Percentiles rank a stretch among this genome's conserved stretches.
Evolutionary conservation across 148 eudicot species (phyloP).

Genomic region (Vaccinium vitisidaea): DNA sequence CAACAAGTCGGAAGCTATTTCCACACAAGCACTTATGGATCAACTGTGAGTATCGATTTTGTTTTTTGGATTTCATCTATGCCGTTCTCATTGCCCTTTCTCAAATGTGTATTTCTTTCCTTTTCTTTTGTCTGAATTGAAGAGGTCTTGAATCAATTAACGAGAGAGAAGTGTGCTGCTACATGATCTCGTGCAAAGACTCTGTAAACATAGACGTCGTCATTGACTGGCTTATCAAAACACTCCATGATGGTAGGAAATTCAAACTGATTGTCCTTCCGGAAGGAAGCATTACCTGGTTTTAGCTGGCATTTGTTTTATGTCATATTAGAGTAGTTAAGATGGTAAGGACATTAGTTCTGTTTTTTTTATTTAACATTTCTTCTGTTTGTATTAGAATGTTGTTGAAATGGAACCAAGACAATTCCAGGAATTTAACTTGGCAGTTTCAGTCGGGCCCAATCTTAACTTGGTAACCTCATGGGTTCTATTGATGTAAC

Average conservation of each 20-base stretch:
- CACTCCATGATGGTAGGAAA: constrained; percentile 51
- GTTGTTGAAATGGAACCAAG: neutral
- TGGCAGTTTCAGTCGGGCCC: neutral
- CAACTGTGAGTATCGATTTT: constrained; percentile 38
- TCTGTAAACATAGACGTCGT: constrained; percentile 51
- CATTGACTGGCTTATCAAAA: constrained; percentile 79
- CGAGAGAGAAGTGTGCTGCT: constrained; percentile 51
- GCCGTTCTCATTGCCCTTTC: neutral
- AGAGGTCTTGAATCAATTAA: constrained; percentile 57
- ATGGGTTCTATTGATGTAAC: too few species aligned
- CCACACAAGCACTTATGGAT: constrained; percentile 39
- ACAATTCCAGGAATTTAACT: neutral
- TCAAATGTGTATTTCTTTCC: neutral
- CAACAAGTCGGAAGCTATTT: constrained; percentile 46
- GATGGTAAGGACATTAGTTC: neutral
- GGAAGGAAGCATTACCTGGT: too few species aligned
- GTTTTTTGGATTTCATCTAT: neutral
- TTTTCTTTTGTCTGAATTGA: constrained; percentile 8
- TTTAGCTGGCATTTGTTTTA: too few species aligned
- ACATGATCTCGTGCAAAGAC: too few species aligned
- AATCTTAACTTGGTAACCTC: too few species aligned
- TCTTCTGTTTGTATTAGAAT: neutral
- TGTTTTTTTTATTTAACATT: neutral
- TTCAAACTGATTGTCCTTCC: too few species aligned
- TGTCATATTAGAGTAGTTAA: neutral